Evolutionary conservation across 2,329 filamentous ascomycete species (phyloP), one percentile per base, ranked within the genome.

Genomic region (Epichloe festucae): DNA sequence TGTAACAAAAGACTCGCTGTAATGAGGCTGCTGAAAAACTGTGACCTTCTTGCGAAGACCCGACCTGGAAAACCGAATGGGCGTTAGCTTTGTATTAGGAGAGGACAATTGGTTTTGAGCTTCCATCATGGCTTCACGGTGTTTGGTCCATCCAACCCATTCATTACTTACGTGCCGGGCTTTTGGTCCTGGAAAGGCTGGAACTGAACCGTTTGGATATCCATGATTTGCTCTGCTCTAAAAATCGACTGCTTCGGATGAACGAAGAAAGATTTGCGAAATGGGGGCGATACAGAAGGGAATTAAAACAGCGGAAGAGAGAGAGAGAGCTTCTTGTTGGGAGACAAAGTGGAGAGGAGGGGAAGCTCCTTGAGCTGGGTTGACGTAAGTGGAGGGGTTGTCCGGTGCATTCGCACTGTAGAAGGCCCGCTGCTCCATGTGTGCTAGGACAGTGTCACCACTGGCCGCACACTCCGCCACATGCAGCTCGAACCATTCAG

Each of bases 11-110:
- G 91, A 83, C 73, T 98, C 93, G 71, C 88, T 90, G 79, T 98
- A 98, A 74, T 98, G 81, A 54, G 84, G 77, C 72, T 96, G 78
- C 71, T 98, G 89, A 78, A 98, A 98, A 67, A 95, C 87, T 65
- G 88, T 89, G 74, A 97, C 93, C 82, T 95, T 97, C 75, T 98
- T 98, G 58, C 93, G 89, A 70, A 98, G 89, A 70, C 93, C 93
- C 60, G 93, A 98, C 61, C 91, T 97, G 64, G 10, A 39, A 14
- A 21, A 36, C 31, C 8, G 12, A 36, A 15, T 10, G 4, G 34
- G 31, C 15, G n/a, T 49, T 35, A 46, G 44, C n/a, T 34, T 43
- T 39, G 17, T n/a, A 12, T 31, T 0, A 23, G 11, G 12, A 27
- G 36, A 12, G n/a, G 15, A 5, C 19, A 21, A 3, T 23, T 11